phyloP scores from a whole-genome alignment of 768 basidiomycete species.

The Boletus rubropictus region DNA sequence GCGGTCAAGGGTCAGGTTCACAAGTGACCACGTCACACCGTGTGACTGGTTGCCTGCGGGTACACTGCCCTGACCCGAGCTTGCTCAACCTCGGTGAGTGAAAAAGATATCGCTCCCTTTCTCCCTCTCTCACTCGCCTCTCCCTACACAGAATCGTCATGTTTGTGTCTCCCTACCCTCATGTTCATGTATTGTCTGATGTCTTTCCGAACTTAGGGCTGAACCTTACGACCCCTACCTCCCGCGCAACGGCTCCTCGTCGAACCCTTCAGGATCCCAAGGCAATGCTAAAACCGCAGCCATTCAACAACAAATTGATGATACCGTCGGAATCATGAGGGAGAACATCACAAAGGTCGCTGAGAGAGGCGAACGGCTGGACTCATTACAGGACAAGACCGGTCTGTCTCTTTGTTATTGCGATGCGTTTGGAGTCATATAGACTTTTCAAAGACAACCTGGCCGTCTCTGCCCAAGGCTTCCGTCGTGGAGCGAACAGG shows the following conservation, averaged over 20 bases:
- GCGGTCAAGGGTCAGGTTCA: background rate
- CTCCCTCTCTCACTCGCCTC: background rate
- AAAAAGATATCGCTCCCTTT: constrained; percentile 1
- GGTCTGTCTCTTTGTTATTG: constrained; percentile 48
- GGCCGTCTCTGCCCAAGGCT: constrained; percentile 97
- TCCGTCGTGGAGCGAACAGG: constrained; percentile 93
- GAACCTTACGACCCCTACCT: constrained; percentile 99
- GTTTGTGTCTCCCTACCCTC: constrained; percentile 20
- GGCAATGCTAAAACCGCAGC: constrained; percentile 83
- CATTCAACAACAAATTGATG: constrained; percentile 96
- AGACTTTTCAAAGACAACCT: constrained; percentile 65
- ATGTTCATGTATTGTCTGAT: background rate
- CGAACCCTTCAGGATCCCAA: constrained; percentile 43
- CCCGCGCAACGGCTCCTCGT: constrained; percentile 71
- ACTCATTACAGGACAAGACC: constrained; percentile 96
- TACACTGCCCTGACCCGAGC: constrained; percentile 9
- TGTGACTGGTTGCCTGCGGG: constrained; percentile 12
- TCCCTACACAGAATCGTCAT: constrained; percentile 15
- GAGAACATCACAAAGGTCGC: constrained; percentile 96
- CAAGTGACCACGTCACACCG: constrained; percentile 20
- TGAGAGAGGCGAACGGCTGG: constrained; percentile 90
- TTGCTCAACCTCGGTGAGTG: constrained; percentile 16
- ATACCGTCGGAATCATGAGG: constrained; percentile 96
- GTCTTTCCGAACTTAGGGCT: constrained; percentile 53
- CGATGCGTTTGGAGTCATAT: background rate